Percentiles rank a stretch among this genome's conserved stretches.
Evolutionary conservation across 192 early-diverging fungal genomes (phyloP).

Genomic region (Coemansia sp.): DNA sequence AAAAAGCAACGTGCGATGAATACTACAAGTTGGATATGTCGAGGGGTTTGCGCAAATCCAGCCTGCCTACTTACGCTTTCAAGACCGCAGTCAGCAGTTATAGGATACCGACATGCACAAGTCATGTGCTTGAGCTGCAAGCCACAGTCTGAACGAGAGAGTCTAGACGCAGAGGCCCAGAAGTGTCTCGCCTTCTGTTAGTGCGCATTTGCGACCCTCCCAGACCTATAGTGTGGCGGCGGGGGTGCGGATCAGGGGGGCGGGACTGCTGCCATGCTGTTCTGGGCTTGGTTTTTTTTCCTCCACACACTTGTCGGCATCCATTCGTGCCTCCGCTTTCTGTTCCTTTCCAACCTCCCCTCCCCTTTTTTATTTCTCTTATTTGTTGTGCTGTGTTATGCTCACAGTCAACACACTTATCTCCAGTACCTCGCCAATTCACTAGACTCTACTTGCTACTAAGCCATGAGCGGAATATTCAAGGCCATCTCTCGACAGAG

Average conservation of each 20-base stretch:
- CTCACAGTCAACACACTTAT: not conserved
- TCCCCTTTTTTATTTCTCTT: not conserved
- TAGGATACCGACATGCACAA: not conserved
- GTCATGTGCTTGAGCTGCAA: not conserved
- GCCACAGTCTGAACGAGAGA: not conserved
- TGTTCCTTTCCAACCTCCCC: not conserved
- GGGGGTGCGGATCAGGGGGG: slow-evolving; percentile 2
- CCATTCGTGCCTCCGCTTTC: not conserved
- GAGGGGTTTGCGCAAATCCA: not conserved
- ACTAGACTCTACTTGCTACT: not conserved
- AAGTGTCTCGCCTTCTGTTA: not conserved
- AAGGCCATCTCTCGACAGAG: slow-evolving; percentile 52
- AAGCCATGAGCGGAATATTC: slow-evolving; percentile 46
- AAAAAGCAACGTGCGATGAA: not conserved
- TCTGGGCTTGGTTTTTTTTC: not conserved
- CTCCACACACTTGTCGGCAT: not conserved
- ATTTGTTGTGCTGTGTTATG: not conserved
- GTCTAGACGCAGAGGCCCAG: not conserved
- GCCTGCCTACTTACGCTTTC: not conserved
- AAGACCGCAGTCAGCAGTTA: not conserved
- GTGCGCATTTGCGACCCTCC: not conserved
- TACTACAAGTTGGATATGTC: not conserved
- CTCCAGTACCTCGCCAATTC: not conserved
- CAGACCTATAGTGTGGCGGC: not conserved
- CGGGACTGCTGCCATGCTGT: not conserved